Percentiles rank a stretch among this genome's conserved stretches.
phyloP scores from a whole-genome alignment of 805 yeast species.

The Jamesozyma gamospora region DNA sequence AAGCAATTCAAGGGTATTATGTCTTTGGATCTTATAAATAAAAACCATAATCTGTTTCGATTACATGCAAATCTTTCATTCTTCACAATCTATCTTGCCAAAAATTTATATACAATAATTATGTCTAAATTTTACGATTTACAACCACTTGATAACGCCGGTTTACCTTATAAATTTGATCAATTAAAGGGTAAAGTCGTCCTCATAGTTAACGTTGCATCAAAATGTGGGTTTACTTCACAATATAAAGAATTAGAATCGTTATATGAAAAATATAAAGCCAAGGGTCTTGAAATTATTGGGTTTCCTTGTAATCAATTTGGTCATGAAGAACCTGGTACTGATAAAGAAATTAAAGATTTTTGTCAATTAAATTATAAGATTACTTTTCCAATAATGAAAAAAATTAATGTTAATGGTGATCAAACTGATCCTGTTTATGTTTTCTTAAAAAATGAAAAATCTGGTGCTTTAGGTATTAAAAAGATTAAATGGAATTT shows the following conservation, averaged over 20 bases:
- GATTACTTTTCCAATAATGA: conserved; percentile 81
- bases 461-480: conserved; percentile 61
- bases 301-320: conserved; percentile 94
- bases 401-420: conserved; percentile 87
- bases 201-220: conserved; percentile 78
- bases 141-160: conserved; percentile 22
- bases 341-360: conserved; percentile 57
- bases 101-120: no score
- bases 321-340: conserved; percentile 68
- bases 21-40: background rate
- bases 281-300: conserved; percentile 52
- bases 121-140: conserved; percentile 34
- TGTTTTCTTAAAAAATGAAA: conserved; percentile 59
- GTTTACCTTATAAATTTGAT: conserved; percentile 47
- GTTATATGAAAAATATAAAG: conserved; percentile 54
- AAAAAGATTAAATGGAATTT: conserved; percentile 73
- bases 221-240: conserved; percentile 72
- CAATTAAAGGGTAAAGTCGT: conserved; percentile 72
- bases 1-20: no score
- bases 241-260: conserved; percentile 67
- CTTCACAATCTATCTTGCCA: no score
- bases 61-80: background rate
- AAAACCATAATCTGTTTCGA: background rate
- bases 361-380: conserved; percentile 79
- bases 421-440: conserved; percentile 69